These are phyloP conservation scores for Blastobotrys persicus DNA, from an alignment of 1,139 yeast species.

Conservation along the genomic window DNA sequence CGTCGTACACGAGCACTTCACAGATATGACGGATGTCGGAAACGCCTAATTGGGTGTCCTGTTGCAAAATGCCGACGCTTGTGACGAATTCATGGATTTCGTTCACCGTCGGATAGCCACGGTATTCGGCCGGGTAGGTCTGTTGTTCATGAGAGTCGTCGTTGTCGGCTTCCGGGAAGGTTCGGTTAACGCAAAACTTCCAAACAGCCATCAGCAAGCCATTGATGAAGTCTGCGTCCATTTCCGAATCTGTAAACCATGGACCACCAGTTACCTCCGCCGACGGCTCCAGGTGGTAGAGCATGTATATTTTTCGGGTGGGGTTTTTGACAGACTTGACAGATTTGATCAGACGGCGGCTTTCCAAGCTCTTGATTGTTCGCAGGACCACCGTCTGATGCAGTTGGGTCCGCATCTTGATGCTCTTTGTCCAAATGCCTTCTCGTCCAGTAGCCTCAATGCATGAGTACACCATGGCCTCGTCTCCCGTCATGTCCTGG, in stretches of 20 bases:
- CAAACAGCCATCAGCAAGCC: constrained; percentile 80
- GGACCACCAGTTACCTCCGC: constrained; percentile 98
- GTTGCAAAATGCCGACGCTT: constrained; percentile 58
- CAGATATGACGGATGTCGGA: constrained; percentile 79
- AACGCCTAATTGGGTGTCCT: constrained; percentile 73
- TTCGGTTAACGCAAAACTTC: constrained; percentile 73
- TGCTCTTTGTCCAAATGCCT: constrained; percentile 91
- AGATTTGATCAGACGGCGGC: constrained; percentile 80
- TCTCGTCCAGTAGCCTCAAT: constrained; percentile 93
- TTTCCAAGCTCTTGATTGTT: constrained; percentile 79
- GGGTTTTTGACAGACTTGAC: constrained; percentile 93
- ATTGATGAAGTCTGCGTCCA: constrained; percentile 91
- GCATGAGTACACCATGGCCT: constrained; percentile 84
- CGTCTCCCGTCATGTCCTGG: constrained; percentile 77
- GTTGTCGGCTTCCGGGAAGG: constrained; percentile 69
- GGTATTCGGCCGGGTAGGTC: constrained; percentile 54
- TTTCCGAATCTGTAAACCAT: constrained; percentile 95
- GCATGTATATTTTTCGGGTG: constrained; percentile 95
- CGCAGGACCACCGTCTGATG: constrained; percentile 90
- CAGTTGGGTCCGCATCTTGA: constrained; percentile 84
- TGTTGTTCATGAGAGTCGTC: constrained; percentile 27
- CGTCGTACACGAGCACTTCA: constrained; percentile 85
- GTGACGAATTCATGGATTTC: constrained; percentile 74
- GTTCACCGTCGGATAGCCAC: constrained; percentile 65
- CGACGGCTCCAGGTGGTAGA: constrained; percentile 88